Evolutionary conservation across 2,329 filamentous ascomycete genomes (phyloP), one percentile per base, ranked within the genome.

Genomic region (Pseudocercospora musae): DNA sequence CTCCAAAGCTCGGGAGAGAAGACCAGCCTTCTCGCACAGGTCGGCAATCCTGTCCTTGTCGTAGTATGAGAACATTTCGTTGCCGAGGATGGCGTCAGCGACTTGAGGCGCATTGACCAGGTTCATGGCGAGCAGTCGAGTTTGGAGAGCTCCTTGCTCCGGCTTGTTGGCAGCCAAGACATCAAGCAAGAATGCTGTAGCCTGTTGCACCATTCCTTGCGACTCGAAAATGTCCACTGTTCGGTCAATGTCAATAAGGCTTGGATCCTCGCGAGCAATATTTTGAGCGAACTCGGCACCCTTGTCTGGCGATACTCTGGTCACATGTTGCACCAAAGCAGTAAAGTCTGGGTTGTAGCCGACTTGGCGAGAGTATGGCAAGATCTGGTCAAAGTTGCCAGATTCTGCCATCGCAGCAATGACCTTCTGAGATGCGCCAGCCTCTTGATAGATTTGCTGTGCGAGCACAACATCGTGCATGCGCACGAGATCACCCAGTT

Each of bases 221-320:
- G 93, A 93, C 78, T 97, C 90, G 88, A 99, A 99, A 63, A 99
- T 92, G 76, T 99, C 95, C 54, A 97, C 92, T 23, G 97, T 93
- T 52, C 94, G 91, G 75, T 96, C 92, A 61, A 98, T 87, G 71
- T 98, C 95, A 68, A 99, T 89, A 62, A 97, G 81, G 25, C 92
- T 93, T 63, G 88, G 87, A 74, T 96, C 91, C 70, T 95, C 89
- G 76, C 95, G 96, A 48, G 91, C 94, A 64, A 99, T 85, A 67
- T 91, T 87, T n/a, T 90, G 90, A 21, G 95, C 96, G 72, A 99
- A 98, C 74, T 99, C 95, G 0, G 91, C 87, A 67, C 91, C 94
- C 82, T 96, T 96, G 75, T 98, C 94, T 64, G 93, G 90, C 23
- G 68, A 69, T 11, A 60, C 64, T 42, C 62, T 59, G 77, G 94